Evolutionary conservation across 768 basidiomycete genomes (phyloP), one percentile per base, ranked within the genome.

Genomic region (Trametes gibbosa): DNA sequence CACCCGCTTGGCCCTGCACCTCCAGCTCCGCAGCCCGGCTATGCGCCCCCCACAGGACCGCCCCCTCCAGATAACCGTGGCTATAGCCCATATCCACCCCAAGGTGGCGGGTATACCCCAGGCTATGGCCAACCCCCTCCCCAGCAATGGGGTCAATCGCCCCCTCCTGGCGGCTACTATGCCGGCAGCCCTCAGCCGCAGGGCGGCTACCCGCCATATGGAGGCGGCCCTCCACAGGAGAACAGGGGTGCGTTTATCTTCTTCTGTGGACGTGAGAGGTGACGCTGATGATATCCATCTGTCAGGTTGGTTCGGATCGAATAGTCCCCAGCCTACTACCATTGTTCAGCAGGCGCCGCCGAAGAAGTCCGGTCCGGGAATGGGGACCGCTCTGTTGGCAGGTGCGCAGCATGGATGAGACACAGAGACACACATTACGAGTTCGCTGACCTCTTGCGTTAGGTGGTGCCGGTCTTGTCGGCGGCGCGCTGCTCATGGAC

Each of bases 381-480:
- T 80, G 72, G 84, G 85, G 25, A 74, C 76, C 25, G 72, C 75
- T 37, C 50, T 81, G 5, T 66, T 75, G 53, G 78, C 77, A 48
- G 83, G 82, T 84, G 50, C 48, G 77, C 68, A 2, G 21, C 46
- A 23, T 4, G 55, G 16, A 21, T 46, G 27, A 46, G 48, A 34
- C n/a, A 29, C 17, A 13, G 17, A 3, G 19, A 19, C n/a, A n/a
- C n/a, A n/a, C n/a, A n/a, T n/a, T 4, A 19, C 3, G 10, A 1
- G 5, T 19, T 16, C 24, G 8, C 53, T 54, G 17, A 60, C 27
- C 39, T 40, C 17, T 49, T 49, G 54, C 14, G 19, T 48, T 59
- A 81, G 86, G 79, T 63, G 87, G 81, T 65, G 87, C 76, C 16
- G 89, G 85, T 58, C 68, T 89, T n/a, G 67, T 86, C n/a, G 87